Conservation (phyloP, 192 early-diverging fungal genomes). For the Rhizophagus clarus region DNA sequence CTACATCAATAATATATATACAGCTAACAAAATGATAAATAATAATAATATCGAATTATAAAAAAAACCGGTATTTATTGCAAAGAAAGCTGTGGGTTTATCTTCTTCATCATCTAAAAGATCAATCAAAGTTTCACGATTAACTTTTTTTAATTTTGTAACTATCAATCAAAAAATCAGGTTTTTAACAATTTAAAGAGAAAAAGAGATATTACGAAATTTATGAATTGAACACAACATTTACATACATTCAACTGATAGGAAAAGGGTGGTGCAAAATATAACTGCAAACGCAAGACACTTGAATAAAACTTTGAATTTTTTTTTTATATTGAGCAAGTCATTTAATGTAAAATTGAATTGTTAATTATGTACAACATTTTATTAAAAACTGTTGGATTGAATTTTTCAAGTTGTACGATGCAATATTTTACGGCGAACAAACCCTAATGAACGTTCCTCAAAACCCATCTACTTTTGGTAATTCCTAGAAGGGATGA, state of each 20-base stretch:
- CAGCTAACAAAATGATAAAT: neutral
- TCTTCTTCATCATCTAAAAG: neutral
- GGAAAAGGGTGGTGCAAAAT: neutral
- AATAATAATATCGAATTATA: neutral
- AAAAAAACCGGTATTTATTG: neutral
- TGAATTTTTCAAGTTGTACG: neutral
- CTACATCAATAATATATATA: too few relatives aligned
- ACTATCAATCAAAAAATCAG: neutral
- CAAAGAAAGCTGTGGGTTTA: neutral
- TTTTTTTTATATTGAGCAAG: neutral
- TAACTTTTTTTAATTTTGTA: neutral
- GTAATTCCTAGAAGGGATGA: neutral
- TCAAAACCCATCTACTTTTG: neutral
- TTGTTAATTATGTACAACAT: neutral
- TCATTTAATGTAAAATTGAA: neutral
- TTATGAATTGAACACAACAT: neutral
- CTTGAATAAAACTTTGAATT: neutral
- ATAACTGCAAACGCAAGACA: neutral
- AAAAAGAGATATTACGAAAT: neutral
- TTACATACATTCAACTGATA: neutral
- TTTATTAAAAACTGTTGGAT: neutral
- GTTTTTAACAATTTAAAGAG: neutral
- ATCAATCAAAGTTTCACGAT: neutral
- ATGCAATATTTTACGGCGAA: neutral
- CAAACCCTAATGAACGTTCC: neutral